These are phyloP conservation scores for Paxillus involutus DNA, from an alignment of 768 basidiomycete species.

Conservation along the genomic window DNA sequence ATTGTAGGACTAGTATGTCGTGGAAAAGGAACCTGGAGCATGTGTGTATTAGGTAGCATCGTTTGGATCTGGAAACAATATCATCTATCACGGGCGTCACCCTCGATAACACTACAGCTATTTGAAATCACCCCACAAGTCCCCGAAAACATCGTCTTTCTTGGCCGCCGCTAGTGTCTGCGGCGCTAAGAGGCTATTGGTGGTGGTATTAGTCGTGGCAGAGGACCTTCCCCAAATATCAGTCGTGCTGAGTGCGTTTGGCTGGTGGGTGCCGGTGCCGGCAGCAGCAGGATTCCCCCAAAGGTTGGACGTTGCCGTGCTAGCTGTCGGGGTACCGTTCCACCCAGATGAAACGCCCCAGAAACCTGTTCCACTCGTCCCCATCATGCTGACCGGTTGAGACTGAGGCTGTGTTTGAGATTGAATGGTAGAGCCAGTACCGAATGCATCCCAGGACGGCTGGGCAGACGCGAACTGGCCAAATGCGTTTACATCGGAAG, in stretches of 20 bases:
- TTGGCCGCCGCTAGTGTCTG: slow-evolving; percentile 40
- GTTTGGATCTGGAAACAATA: background rate
- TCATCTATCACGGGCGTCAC: background rate
- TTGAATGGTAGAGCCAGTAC: slow-evolving; percentile 14
- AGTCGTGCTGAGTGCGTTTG: slow-evolving; percentile 37
- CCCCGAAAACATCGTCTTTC: slow-evolving; percentile 80
- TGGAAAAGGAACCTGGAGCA: background rate
- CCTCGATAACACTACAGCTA: slow-evolving; percentile 26
- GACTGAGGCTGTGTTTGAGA: slow-evolving; percentile 24
- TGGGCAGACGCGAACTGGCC: slow-evolving; percentile 35
- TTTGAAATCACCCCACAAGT: slow-evolving; percentile 85
- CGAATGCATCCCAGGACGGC: slow-evolving; percentile 27
- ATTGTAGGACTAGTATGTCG: too few relatives aligned
- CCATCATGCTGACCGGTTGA: slow-evolving; percentile 52
- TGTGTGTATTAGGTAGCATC: background rate
- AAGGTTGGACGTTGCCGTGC: slow-evolving; percentile 28
- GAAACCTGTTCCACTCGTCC: slow-evolving; percentile 49
- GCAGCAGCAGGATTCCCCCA: slow-evolving; percentile 33
- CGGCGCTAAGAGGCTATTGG: slow-evolving; percentile 33
- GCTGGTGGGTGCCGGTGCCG: slow-evolving; percentile 25
- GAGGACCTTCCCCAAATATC: slow-evolving; percentile 57
- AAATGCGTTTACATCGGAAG: slow-evolving; percentile 32
- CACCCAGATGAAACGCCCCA: slow-evolving; percentile 75
- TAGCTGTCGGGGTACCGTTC: slow-evolving; percentile 35
- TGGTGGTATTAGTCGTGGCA: slow-evolving; percentile 30